Base-by-base conservation (phyloP, 2,329 filamentous ascomycete species). In the Apiospora koreana region DNA sequence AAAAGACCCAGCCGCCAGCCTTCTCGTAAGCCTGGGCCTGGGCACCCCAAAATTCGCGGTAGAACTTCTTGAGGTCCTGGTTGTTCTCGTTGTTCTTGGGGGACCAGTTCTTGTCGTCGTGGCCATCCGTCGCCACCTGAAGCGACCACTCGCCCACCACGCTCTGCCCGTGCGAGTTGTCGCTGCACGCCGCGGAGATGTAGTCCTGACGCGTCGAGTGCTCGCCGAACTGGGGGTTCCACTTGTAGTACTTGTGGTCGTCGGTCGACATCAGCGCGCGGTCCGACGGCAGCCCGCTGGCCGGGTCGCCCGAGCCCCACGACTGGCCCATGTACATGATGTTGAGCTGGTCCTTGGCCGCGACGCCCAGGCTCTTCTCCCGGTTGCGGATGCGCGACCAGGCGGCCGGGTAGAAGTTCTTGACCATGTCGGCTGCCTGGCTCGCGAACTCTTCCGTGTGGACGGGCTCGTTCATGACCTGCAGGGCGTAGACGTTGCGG, bases 121-220 rank as follows among this genome's bases (percentile, higher is more conserved):
- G 31, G 18, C 21, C 31, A 18, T 62, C 54, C 31, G 54, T 62
- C 12, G 86, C 84, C 1, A 87, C 83, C 48, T 82, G 83, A 9
- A 91, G 77, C 54, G 84, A 86, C 84, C 87, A 91, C 76, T 91
- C 89, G 42, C 88, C 88, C 1, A 91, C 83, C 35, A 90, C 81
- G 18, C 85, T 83, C 3, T 86, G 85, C 46, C 74, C 79, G 16
- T 78, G 76, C 45, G 74, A 82, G 73, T 86, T 79, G 69, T 83
- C 82, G 14, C 75, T 80, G 79, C 89, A 91, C 2, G 71, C 73
- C 1, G 73, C 72, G 1, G 86, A 86, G 2, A 83, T 81, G 2
- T 75, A 69, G 50, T 80, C 78, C 70, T 89, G 82, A 8, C 80
- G 83, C 0, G 81, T 79, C 1, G 79, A 69, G 31, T 88, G 80